A percentile compares a stretch with the other conserved stretches of the same genome.
Conservation (phyloP, 2,329 filamentous ascomycete genomes). For the Talaromyces sp. region DNA sequence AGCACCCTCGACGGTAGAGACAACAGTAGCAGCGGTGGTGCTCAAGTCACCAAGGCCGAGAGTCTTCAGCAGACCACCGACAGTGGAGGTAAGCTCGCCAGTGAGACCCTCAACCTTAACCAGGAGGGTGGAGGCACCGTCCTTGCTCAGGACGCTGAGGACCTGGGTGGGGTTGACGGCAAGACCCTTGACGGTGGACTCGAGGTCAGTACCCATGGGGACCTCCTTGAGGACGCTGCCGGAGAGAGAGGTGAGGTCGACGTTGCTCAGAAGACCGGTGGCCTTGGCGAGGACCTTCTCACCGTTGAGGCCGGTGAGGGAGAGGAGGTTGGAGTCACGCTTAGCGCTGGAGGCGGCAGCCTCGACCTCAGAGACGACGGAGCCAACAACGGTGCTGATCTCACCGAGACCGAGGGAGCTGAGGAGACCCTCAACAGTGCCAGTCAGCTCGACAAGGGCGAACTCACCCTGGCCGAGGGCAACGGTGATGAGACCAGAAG, state of each 20-base stretch:
- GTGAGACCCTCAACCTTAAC: conserved; percentile 19
- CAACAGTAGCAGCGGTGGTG: conserved; percentile 18
- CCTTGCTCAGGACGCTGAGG: conserved; percentile 16
- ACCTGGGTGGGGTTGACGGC: conserved; percentile 18
- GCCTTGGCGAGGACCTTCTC: conserved; percentile 16
- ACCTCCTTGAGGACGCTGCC: conserved; percentile 20
- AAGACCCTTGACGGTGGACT: conserved; percentile 12
- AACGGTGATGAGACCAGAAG: conserved; percentile 27
- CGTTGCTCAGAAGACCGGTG: conserved; percentile 12
- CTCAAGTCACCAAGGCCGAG: conserved; percentile 20
- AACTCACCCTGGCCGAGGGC: conserved; percentile 22
- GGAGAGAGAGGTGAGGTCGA: conserved; percentile 17
- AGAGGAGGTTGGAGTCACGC: conserved; percentile 13
- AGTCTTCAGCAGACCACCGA: conserved; percentile 15
- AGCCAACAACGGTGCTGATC: conserved; percentile 18
- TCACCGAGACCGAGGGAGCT: conserved; percentile 15
- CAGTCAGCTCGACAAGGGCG: conserved; percentile 20
- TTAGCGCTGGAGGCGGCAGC: background rate
- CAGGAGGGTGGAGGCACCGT: conserved; percentile 18
- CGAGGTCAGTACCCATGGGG: conserved; percentile 13
- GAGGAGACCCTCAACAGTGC: conserved; percentile 17
- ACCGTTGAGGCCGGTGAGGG: conserved; percentile 17
- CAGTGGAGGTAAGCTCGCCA: conserved; percentile 11
- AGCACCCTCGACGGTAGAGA: conserved; percentile 7
- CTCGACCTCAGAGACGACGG: conserved; percentile 20